Conservation (phyloP, 2,329 filamentous ascomycete genomes). For the Chaetoscypha palmicola region DNA sequence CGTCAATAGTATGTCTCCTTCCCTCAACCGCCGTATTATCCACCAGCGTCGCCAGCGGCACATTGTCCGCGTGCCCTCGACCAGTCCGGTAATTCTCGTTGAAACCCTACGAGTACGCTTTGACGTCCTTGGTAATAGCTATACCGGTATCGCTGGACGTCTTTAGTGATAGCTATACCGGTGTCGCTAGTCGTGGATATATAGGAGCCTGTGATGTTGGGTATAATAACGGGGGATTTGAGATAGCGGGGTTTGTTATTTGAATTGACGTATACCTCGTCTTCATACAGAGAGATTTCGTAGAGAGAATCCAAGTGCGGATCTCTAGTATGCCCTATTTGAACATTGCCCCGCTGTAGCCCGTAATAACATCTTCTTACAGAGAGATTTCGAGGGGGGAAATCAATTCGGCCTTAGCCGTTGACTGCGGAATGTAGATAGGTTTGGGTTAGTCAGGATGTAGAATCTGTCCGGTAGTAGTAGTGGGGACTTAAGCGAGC, state of each 20-base stretch:
- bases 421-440: too few relatives aligned
- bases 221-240: slow-evolving; percentile 53
- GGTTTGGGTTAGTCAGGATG: too few relatives aligned
- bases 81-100: slow-evolving; percentile 74
- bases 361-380: too few relatives aligned
- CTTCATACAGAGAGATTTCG: slow-evolving; percentile 46
- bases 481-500: too few relatives aligned
- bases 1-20: slow-evolving; percentile 65
- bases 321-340: too few relatives aligned
- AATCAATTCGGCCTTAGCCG: too few relatives aligned
- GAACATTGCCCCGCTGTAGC: too few relatives aligned
- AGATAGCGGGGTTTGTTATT: slow-evolving; percentile 63
- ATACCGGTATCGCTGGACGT: too few relatives aligned
- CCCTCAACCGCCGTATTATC: slow-evolving; percentile 77
- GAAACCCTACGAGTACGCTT: slow-evolving; percentile 74
- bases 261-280: slow-evolving; percentile 57
- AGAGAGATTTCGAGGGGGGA: too few relatives aligned
- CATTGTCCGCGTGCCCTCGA: slow-evolving; percentile 67
- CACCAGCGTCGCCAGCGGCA: slow-evolving; percentile 67
- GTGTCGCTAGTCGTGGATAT: slow-evolving; percentile 65
- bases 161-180: too few relatives aligned
- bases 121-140: slow-evolving; percentile 59
- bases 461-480: too few relatives aligned
- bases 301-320: too few relatives aligned
- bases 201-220: slow-evolving; percentile 47